Base-by-base conservation (phyloP, 352 stramenopile species). In the Pythium pyrilobum region DNA sequence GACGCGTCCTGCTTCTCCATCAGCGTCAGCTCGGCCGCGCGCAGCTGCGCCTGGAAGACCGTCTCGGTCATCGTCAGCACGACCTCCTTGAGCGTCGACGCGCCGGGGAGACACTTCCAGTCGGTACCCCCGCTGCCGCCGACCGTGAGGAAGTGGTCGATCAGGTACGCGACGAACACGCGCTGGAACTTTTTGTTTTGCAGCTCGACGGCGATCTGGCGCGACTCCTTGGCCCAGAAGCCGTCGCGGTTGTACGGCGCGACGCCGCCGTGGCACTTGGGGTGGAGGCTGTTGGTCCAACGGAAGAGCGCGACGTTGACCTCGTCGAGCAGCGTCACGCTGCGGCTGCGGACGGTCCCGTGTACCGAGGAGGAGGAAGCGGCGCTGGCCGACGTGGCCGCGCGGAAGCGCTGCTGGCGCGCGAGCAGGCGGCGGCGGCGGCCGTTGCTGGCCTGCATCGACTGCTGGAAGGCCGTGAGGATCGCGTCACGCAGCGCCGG, bases 51-150 rank as follows among this genome's bases (percentile, higher is more conserved):
- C 25, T 77, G 51, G 37, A 72, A 85, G 0, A 85, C 36, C 10
- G 59, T 51, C 46, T 71, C 66, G 5, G 69, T 68, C 16, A 80
- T 68, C 24, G 65, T 61, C 24, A 87, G 52, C 9, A 76, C 55
- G 9, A 74, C 38, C 11, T 74, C 54, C 34, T 77, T 67, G 24
- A 90, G 62, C 10, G 81, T 25, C 11, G 67, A 50, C 8, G 70
- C 62, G 18, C 79, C 79, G n/a, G 77, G 79, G 18, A 90, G 54
- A n/a, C 52, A 64, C 56, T 74, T 77, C 79, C 79, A 90, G 27
- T 88, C 72, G 49, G 81, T 76, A n/a, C 61, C 47, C 8, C 13
- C 45, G 32, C 47, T 45, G 67, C 79, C 42, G 63, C 34, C 12
- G 70, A 71, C 33, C 63, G 63, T 28, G 8, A 69, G 69, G 28